These are phyloP conservation scores for Cadophora luteo-olivacea DNA, from an alignment of 2,329 filamentous ascomycete genomes.

Conservation along the genomic window DNA sequence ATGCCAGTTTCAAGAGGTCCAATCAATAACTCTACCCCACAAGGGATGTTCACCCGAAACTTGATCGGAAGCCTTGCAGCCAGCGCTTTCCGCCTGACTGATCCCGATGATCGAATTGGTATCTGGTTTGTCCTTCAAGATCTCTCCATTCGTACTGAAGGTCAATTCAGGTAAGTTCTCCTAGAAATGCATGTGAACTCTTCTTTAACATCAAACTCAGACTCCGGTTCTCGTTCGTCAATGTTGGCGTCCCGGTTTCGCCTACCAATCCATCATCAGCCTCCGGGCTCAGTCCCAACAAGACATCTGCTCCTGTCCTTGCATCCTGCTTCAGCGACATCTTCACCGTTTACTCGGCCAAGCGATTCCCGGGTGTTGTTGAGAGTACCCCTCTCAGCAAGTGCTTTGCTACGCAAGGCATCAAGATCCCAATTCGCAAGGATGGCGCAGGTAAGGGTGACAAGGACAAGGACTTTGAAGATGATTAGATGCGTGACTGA, in stretches of 20 bases:
- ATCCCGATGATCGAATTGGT: conserved; percentile 79
- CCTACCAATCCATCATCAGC: conserved; percentile 43
- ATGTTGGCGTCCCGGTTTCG: conserved; percentile 65
- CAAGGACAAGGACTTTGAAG: conserved; percentile 41
- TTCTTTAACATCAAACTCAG: conserved; percentile 45
- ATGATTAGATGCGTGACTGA: conserved; percentile 30
- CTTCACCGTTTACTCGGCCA: conserved; percentile 94
- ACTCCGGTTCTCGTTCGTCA: conserved; percentile 78
- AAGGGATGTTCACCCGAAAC: conserved; percentile 92
- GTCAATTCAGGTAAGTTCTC: conserved; percentile 76
- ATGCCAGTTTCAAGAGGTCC: conserved; percentile 33
- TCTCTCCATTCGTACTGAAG: conserved; percentile 91
- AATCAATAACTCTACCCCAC: conserved; percentile 53
- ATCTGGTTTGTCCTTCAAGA: conserved; percentile 98
- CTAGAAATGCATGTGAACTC: conserved; percentile 2
- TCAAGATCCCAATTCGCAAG: conserved; percentile 96
- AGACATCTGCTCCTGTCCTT: conserved; percentile 79
- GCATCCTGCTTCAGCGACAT: conserved; percentile 85
- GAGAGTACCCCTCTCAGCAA: conserved; percentile 92
- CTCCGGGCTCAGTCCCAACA: conserved; percentile 63
- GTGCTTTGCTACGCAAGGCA: conserved; percentile 89
- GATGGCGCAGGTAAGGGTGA: conserved; percentile 59
- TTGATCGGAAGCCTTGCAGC: conserved; percentile 91
- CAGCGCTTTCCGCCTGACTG: conserved; percentile 83
- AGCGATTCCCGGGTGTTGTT: conserved; percentile 97